phyloP scores from a whole-genome alignment of 2,329 filamentous ascomycete genomes.

The Byssoonygena ceratinophila region DNA sequence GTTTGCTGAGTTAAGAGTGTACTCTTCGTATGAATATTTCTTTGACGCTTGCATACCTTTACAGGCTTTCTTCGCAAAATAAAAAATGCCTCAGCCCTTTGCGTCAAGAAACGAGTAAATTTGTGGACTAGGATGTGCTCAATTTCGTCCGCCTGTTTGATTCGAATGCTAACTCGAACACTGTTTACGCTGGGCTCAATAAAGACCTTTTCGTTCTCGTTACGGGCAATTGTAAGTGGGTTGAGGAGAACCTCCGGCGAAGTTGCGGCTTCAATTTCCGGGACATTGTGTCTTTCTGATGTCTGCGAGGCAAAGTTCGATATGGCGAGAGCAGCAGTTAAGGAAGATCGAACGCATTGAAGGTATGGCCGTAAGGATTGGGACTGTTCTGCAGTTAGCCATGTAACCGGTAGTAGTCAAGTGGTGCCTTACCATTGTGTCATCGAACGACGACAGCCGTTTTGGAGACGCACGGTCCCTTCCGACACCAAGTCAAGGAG shows the following conservation, averaged over 20 bases:
- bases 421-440: constrained; percentile 17
- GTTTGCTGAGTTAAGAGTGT: constrained; percentile 2
- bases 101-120: constrained; percentile 91
- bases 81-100: constrained; percentile 93
- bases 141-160: constrained; percentile 99
- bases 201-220: constrained; percentile 92
- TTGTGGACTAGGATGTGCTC: constrained; percentile 97
- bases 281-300: constrained; percentile 93
- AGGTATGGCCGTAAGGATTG: constrained; percentile 96
- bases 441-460: not conserved
- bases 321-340: constrained; percentile 85
- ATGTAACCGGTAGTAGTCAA: not conserved
- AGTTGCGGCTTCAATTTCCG: constrained; percentile 85
- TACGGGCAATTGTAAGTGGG: constrained; percentile 79
- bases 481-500: not conserved
- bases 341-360: constrained; percentile 85
- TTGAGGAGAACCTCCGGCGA: constrained; percentile 92
- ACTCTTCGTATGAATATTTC: not conserved
- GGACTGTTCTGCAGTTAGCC: constrained; percentile 46
- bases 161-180: constrained; percentile 93
- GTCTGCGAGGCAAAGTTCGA: constrained; percentile 97
- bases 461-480: not conserved
- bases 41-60: constrained; percentile 50
- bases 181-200: constrained; percentile 97
- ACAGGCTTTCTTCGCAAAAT: constrained; percentile 91